These are phyloP conservation scores for Plasmodium gaboni DNA, from an alignment of 169 alveolate genomes.

Conservation along the genomic window DNA sequence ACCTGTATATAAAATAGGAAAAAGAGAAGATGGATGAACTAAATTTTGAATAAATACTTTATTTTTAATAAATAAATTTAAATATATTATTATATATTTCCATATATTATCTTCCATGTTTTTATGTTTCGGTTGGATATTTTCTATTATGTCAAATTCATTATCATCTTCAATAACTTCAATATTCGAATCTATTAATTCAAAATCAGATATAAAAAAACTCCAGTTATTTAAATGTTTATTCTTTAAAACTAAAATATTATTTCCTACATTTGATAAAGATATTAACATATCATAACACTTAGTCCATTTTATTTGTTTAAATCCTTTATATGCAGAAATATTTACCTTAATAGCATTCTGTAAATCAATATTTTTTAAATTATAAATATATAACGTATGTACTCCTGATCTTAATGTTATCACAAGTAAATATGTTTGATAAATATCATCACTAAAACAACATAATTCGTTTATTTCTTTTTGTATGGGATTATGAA, in stretches of 20 bases:
- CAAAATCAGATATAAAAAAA: slow-evolving; percentile 65
- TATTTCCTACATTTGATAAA: slow-evolving; percentile 39
- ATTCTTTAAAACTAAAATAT: slow-evolving; percentile 42
- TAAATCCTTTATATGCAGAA: slow-evolving; percentile 70
- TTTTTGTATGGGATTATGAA: slow-evolving; percentile 73
- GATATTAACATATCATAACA: slow-evolving; percentile 68
- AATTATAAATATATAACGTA: slow-evolving; percentile 64
- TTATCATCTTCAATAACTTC: slow-evolving; percentile 73
- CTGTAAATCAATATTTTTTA: slow-evolving; percentile 66
- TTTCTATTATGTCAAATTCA: slow-evolving; percentile 68
- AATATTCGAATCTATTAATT: slow-evolving; percentile 68
- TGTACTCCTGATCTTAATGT: slow-evolving; percentile 62
- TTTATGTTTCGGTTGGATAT: slow-evolving; percentile 54
- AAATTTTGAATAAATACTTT: slow-evolving; percentile 50
- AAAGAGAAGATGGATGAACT: slow-evolving; percentile 39
- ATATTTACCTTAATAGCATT: slow-evolving; percentile 68
- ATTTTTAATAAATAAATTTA: slow-evolving; percentile 72
- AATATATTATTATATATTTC: slow-evolving; percentile 50
- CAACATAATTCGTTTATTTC: slow-evolving; percentile 56
- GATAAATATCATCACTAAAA: slow-evolving; percentile 70
- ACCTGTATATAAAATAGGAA: slow-evolving; percentile 62
- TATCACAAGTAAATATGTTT: slow-evolving; percentile 43
- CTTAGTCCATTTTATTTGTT: slow-evolving; percentile 54
- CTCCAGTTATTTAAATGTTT: slow-evolving; percentile 76
- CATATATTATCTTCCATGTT: slow-evolving; percentile 57